These are phyloP conservation scores for Orbilia oligospora DNA, from an alignment of 2,329 filamentous ascomycete species.

Conservation along the genomic window DNA sequence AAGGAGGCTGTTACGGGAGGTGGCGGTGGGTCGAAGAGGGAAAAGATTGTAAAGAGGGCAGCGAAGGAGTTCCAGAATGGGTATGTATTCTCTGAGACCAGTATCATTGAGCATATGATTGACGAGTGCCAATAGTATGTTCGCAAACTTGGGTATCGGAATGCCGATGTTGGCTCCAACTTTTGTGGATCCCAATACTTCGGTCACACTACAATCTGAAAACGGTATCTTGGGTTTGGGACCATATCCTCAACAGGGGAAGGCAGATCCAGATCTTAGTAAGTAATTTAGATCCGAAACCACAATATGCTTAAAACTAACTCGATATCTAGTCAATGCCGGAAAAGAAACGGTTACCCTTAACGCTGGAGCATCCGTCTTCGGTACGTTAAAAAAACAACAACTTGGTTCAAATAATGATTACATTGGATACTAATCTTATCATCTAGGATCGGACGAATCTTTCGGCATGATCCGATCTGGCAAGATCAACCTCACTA, in stretches of 20 bases:
- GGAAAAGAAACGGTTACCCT: conserved; percentile 90
- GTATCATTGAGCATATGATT: background rate
- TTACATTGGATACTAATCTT: background rate
- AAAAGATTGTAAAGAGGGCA: conserved; percentile 81
- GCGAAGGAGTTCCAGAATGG: conserved; percentile 86
- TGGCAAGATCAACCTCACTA: conserved; percentile 85
- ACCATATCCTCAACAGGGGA: conserved; percentile 79
- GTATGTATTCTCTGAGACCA: conserved; percentile 66
- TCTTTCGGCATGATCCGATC: conserved; percentile 90
- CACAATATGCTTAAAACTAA: conserved; percentile 64
- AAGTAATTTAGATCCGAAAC: background rate
- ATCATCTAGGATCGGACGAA: conserved; percentile 74
- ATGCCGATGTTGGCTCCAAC: conserved; percentile 88
- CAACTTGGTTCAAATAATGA: background rate
- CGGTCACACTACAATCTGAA: conserved; percentile 86
- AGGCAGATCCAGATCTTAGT: conserved; percentile 74
- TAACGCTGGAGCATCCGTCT: conserved; percentile 80
- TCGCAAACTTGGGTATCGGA: conserved; percentile 85
- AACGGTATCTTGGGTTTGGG: conserved; percentile 90
- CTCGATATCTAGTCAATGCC: conserved; percentile 75
- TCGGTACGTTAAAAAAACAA: conserved; percentile 70
- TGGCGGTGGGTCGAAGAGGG: conserved; percentile 72
- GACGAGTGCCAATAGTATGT: conserved; percentile 66
- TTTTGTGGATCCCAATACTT: conserved; percentile 77
- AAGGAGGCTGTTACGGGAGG: conserved; percentile 67